Conservation (phyloP, 345 rosid genomes). For the Pistacia vera region DNA sequence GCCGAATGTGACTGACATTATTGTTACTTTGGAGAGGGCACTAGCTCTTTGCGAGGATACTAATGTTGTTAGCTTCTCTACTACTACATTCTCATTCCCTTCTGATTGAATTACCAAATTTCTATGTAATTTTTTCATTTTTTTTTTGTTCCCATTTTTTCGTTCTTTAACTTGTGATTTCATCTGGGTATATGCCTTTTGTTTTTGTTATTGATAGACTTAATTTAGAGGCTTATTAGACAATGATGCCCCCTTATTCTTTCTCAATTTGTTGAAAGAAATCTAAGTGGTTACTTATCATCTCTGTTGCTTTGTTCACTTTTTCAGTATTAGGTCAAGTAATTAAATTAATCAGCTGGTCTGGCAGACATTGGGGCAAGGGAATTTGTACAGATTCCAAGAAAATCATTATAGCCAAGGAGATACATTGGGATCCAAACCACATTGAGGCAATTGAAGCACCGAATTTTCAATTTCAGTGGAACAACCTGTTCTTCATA, state of each 20-base stretch:
- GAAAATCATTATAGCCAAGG: constrained; percentile 17
- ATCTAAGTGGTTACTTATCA: constrained; percentile 6
- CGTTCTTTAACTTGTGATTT: background rate
- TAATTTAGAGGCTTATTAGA: background rate
- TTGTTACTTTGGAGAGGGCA: constrained; percentile 56
- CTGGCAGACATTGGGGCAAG: constrained; percentile 2
- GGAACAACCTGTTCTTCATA: background rate
- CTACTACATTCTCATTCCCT: constrained; percentile 26
- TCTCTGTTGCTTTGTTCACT: background rate
- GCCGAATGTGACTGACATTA: constrained; percentile 50
- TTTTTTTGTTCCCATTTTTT: background rate
- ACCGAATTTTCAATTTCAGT: background rate
- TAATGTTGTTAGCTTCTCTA: constrained; percentile 22
- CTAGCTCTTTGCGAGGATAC: constrained; percentile 37
- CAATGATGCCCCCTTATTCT: constrained; percentile 12
- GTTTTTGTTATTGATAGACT: background rate
- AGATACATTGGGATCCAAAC: constrained; percentile 12
- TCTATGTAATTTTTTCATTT: background rate
- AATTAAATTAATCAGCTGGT: background rate
- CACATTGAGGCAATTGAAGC: constrained; percentile 1
- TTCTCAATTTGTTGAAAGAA: background rate
- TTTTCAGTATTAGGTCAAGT: background rate
- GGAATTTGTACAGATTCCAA: constrained; percentile 12
- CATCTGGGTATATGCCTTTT: background rate
- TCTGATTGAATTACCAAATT: constrained; percentile 35